These are phyloP conservation scores for Ensete ventricosum DNA, from an alignment of 176 grass and related monocot species.

Conservation along the genomic window DNA sequence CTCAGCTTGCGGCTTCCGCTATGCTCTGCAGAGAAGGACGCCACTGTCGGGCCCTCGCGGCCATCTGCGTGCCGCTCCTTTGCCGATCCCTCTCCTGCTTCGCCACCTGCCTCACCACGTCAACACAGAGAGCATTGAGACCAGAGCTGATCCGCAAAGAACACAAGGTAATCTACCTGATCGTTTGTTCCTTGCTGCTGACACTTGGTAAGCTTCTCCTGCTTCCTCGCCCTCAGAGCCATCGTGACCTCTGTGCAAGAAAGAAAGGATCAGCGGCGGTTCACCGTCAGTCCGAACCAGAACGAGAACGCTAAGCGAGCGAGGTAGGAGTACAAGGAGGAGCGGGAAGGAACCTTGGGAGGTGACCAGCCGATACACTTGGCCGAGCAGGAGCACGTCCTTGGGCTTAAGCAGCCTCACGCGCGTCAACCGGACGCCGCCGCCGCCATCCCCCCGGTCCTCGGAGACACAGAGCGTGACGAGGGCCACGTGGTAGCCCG, in stretches of 20 bases:
- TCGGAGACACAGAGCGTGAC: constrained; percentile 3
- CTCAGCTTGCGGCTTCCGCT: constrained; percentile 40
- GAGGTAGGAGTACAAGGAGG: background rate
- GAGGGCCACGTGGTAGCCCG: background rate
- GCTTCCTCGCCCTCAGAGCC: constrained; percentile 61
- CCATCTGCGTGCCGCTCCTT: constrained; percentile 25
- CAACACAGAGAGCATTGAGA: background rate
- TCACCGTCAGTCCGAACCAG: background rate
- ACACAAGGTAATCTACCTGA: background rate
- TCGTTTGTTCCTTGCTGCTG: constrained; percentile 20
- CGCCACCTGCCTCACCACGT: background rate
- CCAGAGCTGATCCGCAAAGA: background rate
- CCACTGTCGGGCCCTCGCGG: constrained; percentile 45
- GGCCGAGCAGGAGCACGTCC: constrained; percentile 71
- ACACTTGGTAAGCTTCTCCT: constrained; percentile 68
- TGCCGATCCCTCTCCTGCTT: constrained; percentile 47
- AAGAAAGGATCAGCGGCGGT: background rate
- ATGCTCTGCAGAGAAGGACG: constrained; percentile 85
- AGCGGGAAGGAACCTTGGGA: constrained; percentile 47
- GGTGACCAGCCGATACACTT: constrained; percentile 86
- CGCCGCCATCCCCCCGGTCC: background rate
- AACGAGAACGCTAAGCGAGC: background rate
- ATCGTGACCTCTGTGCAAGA: constrained; percentile 52
- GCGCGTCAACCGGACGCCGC: constrained; percentile 44
- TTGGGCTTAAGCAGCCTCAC: constrained; percentile 97